Evolutionary conservation across 1,284 basidiomycete species (phyloP), one percentile per base, ranked within the genome.

Genomic region (Naganishia cerealis): DNA sequence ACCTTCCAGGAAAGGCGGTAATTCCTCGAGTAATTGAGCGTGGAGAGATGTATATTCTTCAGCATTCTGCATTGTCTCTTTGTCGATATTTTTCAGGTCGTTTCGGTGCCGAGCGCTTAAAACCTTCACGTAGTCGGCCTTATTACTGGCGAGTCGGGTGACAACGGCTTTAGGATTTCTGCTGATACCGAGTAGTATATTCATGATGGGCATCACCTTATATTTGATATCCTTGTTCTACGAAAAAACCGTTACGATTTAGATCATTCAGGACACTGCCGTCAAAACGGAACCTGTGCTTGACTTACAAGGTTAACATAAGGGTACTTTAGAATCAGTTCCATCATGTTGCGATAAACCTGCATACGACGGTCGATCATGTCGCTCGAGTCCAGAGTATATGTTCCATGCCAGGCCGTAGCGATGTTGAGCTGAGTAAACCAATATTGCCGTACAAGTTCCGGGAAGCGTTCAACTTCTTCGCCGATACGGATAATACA

Each of bases 41-140:
- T 82, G 81, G 0, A 82, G 72, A 18, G 80, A 77, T 61, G 78
- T 75, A 57, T 79, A 81, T 29, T 81, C 79, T 24, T 72, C 70
- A 5, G 80, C 81, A 54, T 75, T 76, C 56, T 75, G 73, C 15
- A 76, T 57, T 10, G 78, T 61, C 8, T 54, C 43, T 29, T 72
- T 72, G 36, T 80, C 79, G 39, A 76, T 59, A 0, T 71, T 63
- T 66, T 74, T 75, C 15, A 72, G 69, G 13, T 75, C 75, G 33
- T 52, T 68, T 42, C 58, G 68, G 21, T 24, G 42, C 13, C 72
- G 61, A 13, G 73, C 69, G 3, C 71, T 68, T 29, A 74, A 69
- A 58, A 79, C 79, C 6, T 76, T 74, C n/a, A 71, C 71, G 67
- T 81, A 82, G 58, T 80, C 79, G 18, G 72, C 61, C 12, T 70